Percentiles rank a stretch among this genome's conserved stretches.
Conservation (phyloP, 306 rosid species). For the Casuarina equisetifolia region DNA sequence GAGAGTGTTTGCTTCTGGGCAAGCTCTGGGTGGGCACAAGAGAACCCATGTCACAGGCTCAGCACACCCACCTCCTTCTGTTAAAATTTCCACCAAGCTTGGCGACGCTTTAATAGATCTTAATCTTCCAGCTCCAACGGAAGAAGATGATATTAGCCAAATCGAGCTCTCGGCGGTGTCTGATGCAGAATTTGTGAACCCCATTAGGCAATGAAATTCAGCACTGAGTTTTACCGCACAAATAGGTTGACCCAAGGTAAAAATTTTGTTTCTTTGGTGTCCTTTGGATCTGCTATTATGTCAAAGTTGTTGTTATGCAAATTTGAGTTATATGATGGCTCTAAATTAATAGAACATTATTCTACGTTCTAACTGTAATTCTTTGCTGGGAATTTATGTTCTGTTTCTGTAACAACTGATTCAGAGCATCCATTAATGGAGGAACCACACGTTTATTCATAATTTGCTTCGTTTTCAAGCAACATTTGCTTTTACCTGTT, state of each 20-base stretch:
- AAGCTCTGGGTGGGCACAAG: constrained; percentile 96
- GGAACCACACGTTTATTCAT: constrained; percentile 20
- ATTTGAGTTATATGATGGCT: constrained; percentile 25
- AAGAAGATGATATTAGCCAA: constrained; percentile 66
- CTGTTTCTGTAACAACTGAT: constrained; percentile 27
- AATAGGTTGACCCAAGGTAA: constrained; percentile 44
- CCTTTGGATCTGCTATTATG: constrained; percentile 28
- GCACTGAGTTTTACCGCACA: constrained; percentile 18
- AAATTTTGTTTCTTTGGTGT: constrained; percentile 36
- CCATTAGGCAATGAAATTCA: constrained; percentile 24
- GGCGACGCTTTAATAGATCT: constrained; percentile 71
- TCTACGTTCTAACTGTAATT: constrained; percentile 45
- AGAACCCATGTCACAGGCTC: constrained; percentile 76
- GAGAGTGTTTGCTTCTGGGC: constrained; percentile 85
- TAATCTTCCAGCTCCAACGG: constrained; percentile 83
- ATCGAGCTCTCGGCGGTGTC: constrained; percentile 78
- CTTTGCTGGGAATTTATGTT: constrained; percentile 31
- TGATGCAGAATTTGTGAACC: constrained; percentile 66
- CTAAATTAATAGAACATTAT: constrained; percentile 22
- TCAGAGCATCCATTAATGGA: constrained; percentile 27
- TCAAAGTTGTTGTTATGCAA: constrained; percentile 30
- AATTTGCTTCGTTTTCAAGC: constrained; percentile 6
- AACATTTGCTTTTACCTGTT: background rate
- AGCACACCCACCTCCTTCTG: constrained; percentile 21
- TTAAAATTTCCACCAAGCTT: constrained; percentile 24